Evolutionary conservation across 2,329 filamentous ascomycete species (phyloP).

Genomic region (Lasiodiplodia gonubiensis): DNA sequence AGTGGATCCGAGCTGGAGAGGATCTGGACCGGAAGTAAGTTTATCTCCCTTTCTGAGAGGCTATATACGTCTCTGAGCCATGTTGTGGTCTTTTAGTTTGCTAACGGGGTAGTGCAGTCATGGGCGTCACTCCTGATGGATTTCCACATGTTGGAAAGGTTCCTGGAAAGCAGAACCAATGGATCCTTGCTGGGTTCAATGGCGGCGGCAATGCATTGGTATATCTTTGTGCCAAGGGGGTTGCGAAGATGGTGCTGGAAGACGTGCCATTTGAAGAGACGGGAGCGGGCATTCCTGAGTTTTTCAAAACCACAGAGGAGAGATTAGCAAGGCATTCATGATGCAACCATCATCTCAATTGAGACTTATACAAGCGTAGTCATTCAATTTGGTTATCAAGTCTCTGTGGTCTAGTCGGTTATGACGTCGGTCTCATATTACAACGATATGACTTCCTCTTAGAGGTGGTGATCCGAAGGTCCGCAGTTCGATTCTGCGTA

Average conservation of each 20-base stretch:
- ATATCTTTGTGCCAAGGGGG: conserved; percentile 42
- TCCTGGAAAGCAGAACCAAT: conserved; percentile 29
- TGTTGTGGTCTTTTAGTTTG: not conserved
- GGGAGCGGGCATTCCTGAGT: conserved; percentile 43
- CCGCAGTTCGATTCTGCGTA: conserved; percentile 30
- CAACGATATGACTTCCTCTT: conserved; percentile 10
- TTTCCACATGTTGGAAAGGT: conserved; percentile 32
- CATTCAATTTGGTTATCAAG: not conserved
- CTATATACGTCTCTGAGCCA: too few species aligned
- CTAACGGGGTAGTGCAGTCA: conserved; percentile 28
- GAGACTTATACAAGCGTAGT: too few species aligned
- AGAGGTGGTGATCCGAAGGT: conserved; percentile 28
- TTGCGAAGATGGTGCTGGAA: conserved; percentile 49
- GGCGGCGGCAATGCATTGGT: conserved; percentile 34
- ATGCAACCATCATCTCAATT: not conserved
- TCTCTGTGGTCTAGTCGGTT: conserved; percentile 31
- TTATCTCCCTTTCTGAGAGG: not conserved
- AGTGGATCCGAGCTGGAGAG: conserved; percentile 31
- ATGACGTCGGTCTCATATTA: conserved; percentile 31
- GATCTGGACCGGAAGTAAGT: conserved; percentile 38
- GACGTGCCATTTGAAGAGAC: conserved; percentile 39
- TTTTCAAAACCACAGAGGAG: conserved; percentile 44
- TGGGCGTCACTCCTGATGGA: conserved; percentile 33
- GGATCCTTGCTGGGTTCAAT: conserved; percentile 33
- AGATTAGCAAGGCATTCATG: conserved; percentile 33